Conservation (phyloP, 768 basidiomycete species). For the Rhizopogon vinicolor region DNA sequence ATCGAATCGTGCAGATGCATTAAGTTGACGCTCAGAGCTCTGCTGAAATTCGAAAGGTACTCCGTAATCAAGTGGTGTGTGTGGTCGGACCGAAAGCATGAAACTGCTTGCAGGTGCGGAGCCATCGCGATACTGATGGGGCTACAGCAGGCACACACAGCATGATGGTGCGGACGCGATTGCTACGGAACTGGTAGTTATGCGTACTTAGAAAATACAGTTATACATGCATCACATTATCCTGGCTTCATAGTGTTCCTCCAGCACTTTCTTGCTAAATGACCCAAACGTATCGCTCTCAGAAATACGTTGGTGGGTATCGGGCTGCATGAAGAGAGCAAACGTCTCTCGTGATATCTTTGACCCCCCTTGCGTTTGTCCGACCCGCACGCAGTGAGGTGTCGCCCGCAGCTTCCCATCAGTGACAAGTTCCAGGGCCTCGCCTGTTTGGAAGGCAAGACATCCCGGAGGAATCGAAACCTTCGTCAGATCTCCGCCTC, state of each 20-base stretch:
- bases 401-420: conserved; percentile 80
- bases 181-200: not conserved
- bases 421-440: conserved; percentile 90
- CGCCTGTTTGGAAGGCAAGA: conserved; percentile 95
- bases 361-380: conserved; percentile 35
- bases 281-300: conserved; percentile 76
- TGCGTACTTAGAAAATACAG: not conserved
- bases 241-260: conserved; percentile 39
- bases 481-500: conserved; percentile 73
- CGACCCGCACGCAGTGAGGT: conserved; percentile 89
- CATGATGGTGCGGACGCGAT: too few species aligned
- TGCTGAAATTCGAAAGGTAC: too few species aligned
- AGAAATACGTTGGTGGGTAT: conserved; percentile 72
- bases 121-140: too few species aligned
- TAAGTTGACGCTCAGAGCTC: too few species aligned
- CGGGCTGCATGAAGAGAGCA: conserved; percentile 86
- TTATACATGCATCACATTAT: conserved; percentile 28
- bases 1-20: too few species aligned
- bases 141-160: too few species aligned
- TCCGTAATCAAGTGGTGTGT: too few species aligned
- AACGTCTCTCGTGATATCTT: conserved; percentile 82
- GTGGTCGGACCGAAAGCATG: too few species aligned
- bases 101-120: too few species aligned
- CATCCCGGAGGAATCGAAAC: conserved; percentile 83
- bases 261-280: conserved; percentile 82